Evolutionary conservation across 2,329 filamentous ascomycete genomes (phyloP).

Genomic region (Colletotrichum shisoi): DNA sequence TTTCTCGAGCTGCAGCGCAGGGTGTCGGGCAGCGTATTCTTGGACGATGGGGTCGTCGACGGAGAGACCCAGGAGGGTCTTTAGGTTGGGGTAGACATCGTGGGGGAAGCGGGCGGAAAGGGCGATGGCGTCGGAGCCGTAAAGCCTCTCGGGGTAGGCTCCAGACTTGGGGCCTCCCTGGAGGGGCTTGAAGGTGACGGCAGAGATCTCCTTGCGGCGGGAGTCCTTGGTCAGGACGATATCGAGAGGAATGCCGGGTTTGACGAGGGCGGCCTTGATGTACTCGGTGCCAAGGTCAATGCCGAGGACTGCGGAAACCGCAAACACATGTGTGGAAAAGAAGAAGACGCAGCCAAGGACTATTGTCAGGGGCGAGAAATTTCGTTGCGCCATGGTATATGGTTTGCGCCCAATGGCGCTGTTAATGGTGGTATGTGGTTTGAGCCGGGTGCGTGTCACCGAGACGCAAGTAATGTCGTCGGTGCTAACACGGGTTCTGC

Average conservation of each 20-base stretch:
- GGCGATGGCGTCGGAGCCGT: constrained; percentile 90
- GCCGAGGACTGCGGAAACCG: constrained; percentile 79
- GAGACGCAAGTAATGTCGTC: constrained; percentile 11
- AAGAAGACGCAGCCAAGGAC: constrained; percentile 54
- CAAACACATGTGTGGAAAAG: constrained; percentile 59
- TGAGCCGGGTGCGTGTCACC: constrained; percentile 11
- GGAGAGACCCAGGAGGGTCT: constrained; percentile 82
- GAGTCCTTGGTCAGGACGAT: constrained; percentile 98
- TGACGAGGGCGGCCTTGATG: constrained; percentile 94
- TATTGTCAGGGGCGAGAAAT: constrained; percentile 50
- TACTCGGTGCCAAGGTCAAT: constrained; percentile 96
- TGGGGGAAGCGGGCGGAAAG: constrained; percentile 86
- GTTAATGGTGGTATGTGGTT: not conserved
- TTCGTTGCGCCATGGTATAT: constrained; percentile 47
- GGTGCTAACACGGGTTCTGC: constrained; percentile 18
- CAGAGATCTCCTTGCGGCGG: constrained; percentile 90
- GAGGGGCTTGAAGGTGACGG: constrained; percentile 92
- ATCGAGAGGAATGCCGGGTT: constrained; percentile 95
- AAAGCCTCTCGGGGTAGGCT: constrained; percentile 84
- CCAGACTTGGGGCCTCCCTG: constrained; percentile 68
- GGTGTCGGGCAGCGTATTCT: constrained; percentile 78
- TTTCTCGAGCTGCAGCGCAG: constrained; percentile 74
- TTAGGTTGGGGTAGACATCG: constrained; percentile 95
- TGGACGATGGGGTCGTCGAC: constrained; percentile 67
- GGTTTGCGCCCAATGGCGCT: constrained; percentile 40